phyloP scores from a whole-genome alignment of 2,329 filamentous ascomycete species.

The Sclerotinia glacialis region DNA sequence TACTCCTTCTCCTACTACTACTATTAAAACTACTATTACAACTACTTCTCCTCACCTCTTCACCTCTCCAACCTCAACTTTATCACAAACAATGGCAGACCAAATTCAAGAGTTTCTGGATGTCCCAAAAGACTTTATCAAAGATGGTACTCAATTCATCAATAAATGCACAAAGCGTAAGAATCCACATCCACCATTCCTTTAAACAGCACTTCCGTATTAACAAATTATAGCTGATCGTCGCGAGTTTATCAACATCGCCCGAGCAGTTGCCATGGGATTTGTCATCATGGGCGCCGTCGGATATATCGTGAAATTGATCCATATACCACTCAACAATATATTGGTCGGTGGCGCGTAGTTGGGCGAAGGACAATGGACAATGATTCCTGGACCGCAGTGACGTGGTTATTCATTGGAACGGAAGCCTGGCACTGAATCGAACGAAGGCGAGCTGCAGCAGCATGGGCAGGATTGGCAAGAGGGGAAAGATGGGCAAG shows the following conservation, averaged over 20 bases:
- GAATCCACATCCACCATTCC: conserved; percentile 17
- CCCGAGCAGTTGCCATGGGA: conserved; percentile 50
- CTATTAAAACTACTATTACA: too few species aligned
- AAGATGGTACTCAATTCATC: conserved; percentile 45
- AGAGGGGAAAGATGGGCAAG: not conserved
- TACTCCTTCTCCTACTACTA: too few species aligned
- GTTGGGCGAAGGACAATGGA: conserved; percentile 28
- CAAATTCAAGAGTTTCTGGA: conserved; percentile 58
- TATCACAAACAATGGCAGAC: conserved; percentile 47
- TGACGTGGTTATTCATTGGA: not conserved
- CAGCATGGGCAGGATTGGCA: not conserved
- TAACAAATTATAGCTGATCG: conserved; percentile 39
- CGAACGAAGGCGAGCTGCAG: not conserved
- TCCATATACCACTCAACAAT: conserved; percentile 54
- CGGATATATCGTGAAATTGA: conserved; percentile 52
- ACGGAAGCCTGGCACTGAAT: not conserved
- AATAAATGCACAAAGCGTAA: conserved; percentile 47
- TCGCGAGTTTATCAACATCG: conserved; percentile 47
- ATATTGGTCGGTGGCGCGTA: conserved; percentile 47
- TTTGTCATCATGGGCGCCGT: conserved; percentile 54
- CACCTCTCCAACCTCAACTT: conserved; percentile 5
- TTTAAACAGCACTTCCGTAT: not conserved
- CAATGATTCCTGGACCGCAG: not conserved
- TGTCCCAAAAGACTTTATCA: conserved; percentile 49
- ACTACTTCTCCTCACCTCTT: not conserved